Base-by-base conservation (phyloP, 305 asterid species). In the Fraxinus albicans region DNA sequence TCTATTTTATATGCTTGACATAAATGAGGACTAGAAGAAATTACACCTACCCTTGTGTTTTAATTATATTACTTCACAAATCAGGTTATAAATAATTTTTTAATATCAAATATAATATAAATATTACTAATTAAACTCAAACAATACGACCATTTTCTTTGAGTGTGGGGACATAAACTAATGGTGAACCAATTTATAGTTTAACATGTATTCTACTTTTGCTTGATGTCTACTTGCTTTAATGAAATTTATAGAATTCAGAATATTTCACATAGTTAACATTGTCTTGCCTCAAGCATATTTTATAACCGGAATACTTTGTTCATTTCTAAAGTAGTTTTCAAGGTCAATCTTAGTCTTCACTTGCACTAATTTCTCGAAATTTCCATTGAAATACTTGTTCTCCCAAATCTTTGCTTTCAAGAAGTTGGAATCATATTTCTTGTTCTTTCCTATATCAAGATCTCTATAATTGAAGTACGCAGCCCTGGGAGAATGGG, bases 381-480 rank as follows among this genome's bases (percentile, higher is more conserved):
- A 87, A 33, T 85, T 87, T 55, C 77, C 77, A 63, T 65, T 67
- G 27, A 84, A 87, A 29, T 87, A 87, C 19, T 67, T 82, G 1
- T n/a, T 27, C 1, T 80, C 88, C 88, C 90, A 85, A 36, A 36
- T 36, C 44, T 38, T 83, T 0, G 90, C 87, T 12, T 84, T 74
- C 1, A n/a, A 6, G 36, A 79, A 85, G 25, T 80, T 85, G 0
- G 84, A 84, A 38, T 79, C 63, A 0, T 85, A 86, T 36, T 78
- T 73, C 8, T 77, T 83, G 29, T 86, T 88, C 84, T 58, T 79
- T 17, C 85, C 86, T 0, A 88, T 42, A 34, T 88, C 88, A n/a
- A 88, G 87, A 83, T 88, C 90, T 44, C 84, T 76, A 8, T 87
- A 85, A n/a, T 85, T 85, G 4, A 83, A 65, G 38, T 87, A 85